Base-by-base conservation (phyloP, 2,329 filamentous ascomycete genomes). In the Cladosporium halotolerans region DNA sequence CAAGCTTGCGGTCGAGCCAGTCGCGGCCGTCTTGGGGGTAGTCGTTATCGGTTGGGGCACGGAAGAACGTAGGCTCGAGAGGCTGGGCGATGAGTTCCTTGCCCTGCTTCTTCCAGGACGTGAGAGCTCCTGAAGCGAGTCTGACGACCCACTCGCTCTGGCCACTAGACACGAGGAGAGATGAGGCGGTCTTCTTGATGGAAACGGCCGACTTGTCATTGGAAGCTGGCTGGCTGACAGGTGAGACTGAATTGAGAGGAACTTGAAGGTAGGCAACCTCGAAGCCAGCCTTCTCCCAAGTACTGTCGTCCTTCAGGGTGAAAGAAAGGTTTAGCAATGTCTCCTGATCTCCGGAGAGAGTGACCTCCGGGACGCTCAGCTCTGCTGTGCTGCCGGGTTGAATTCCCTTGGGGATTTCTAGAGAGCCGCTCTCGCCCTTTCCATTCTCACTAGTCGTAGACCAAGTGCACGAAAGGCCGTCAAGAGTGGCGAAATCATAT, bases 31-130 rank as follows among this genome's bases (percentile, higher is more conserved):
- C 78, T 13, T 68, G 62, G 0, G 78, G 74, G 0, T 72, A 70
- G 61, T 87, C 84, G 60, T 87, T 87, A 66, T 87, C 81, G 0
- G 83, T 86, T 11, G 78, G 76, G 0, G 83, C 79, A 4, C 83
- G 80, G 76, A 82, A 86, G 68, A 86, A 80, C 5, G 48, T 59
- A 4, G 61, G 58, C 28, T 58, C 52, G 3, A 64, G 32, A 4
- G 59, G 54, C 31, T 60, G 52, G 1, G 58, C 14, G 32, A 64
- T 53, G 11, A 63, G 2, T 14, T 62, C 45, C 13, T 52, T 55
- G 45, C 58, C 58, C 11, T 51, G n/a, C 45, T 64, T 64, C 42
- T 56, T 54, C 63, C 63, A 65, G 4, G 58, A 60, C 7, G 16
- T 40, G n/a, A 65, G 51, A 4, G 43, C 42, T 10, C 63, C 63